phyloP scores from a whole-genome alignment of 805 yeast genomes.

The Yamadazyma phyllophila region DNA sequence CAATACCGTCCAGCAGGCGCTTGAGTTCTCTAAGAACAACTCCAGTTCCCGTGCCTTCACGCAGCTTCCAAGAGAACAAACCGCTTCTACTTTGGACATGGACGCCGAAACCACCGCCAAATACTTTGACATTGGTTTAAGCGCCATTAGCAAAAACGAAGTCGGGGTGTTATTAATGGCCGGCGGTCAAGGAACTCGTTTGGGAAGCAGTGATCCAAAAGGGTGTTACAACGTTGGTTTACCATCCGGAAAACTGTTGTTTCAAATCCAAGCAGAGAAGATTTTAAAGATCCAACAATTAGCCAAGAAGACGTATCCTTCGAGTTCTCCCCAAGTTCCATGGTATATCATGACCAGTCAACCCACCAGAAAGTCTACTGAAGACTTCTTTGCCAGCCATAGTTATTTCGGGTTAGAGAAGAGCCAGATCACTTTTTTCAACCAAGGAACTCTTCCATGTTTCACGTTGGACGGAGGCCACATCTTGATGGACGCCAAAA shows the following conservation, averaged over 20 bases:
- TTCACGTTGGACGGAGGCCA: constrained; percentile 66
- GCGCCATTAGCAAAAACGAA: constrained; percentile 64
- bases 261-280: constrained; percentile 92
- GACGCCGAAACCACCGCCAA: constrained; percentile 19
- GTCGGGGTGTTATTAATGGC: constrained; percentile 94
- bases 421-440: constrained; percentile 71
- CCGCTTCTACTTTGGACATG: constrained; percentile 51
- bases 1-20: constrained; percentile 45
- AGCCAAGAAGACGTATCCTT: constrained; percentile 34
- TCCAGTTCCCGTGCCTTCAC: constrained; percentile 27
- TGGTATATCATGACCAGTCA: constrained; percentile 96
- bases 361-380: constrained; percentile 78
- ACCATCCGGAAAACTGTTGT: constrained; percentile 80
- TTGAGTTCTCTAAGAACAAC: constrained; percentile 33
- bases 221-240: constrained; percentile 89
- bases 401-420: constrained; percentile 66
- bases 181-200: constrained; percentile 97
- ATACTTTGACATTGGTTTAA: constrained; percentile 58
- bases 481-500: constrained; percentile 58
- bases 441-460: constrained; percentile 96
- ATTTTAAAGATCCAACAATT: constrained; percentile 60
- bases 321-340: constrained; percentile 44
- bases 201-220: constrained; percentile 88
- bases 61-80: constrained; percentile 47
- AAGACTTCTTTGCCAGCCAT: constrained; percentile 60